Base-by-base conservation (phyloP, 257 asterid species). In the Primulina tabacum region DNA sequence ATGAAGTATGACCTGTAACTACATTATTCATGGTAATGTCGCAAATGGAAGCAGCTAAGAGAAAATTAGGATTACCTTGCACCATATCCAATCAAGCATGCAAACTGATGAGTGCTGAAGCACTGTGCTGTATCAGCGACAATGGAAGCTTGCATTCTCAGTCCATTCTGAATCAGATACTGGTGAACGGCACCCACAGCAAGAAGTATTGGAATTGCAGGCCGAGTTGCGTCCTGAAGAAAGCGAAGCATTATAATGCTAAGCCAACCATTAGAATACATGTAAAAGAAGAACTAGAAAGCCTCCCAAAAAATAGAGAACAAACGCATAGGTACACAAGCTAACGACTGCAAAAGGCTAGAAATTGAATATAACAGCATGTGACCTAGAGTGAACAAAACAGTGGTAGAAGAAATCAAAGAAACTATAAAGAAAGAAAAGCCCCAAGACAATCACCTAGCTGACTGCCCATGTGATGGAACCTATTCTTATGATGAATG, bases 121-220 rank as follows among this genome's bases (percentile, higher is more conserved):
- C 97, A 94, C 84, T 94, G 97, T 76, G 99, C 99, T 9, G 99
- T 94, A 79, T 94, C 97, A 73, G 96, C 99, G 78, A 94, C 79
- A 76, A 94, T 94, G 75, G 99, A 94, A 77, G 99, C 96, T 79
- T 93, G 94, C 95, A 94, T 88, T 69, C 99, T 80, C 71, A 94
- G 82, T 68, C 99, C 99, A 77, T 89, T 94, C 83, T 94, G 99
- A 81, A 94, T 94, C 73, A 94, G 85, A 84, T 94, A 97, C 85
- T 94, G 99, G 78, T 94, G 99, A 78, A 94, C 97, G 64, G 99
- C 96, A 71, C 99, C 99, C 62, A 94, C 93, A 75, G 99, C 99
- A 80, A 94, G 89, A 80, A 94, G 97, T 69, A 94, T 88, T 14
- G 99, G 97, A 64, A 94, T 89, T 64, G 99, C 93, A n/a, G 99